phyloP scores from a whole-genome alignment of 139 green algal species.

The Chlamydomonas schloesseri region DNA sequence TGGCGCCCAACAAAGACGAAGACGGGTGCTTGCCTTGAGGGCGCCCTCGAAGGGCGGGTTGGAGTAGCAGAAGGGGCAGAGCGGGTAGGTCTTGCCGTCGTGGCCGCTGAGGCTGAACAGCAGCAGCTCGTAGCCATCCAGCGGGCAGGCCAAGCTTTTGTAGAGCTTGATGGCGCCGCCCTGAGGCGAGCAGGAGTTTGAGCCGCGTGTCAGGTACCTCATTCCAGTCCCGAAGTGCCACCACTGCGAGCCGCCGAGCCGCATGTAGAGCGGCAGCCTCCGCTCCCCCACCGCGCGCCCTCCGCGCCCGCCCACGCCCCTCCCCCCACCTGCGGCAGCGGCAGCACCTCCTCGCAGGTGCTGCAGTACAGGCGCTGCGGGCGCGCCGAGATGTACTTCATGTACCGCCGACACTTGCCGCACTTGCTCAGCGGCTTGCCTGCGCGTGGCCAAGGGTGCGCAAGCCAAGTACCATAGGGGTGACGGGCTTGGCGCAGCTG shows the following conservation, averaged over 20 bases:
- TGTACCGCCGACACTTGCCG: slow-evolving; percentile 89
- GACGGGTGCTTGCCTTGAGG: slow-evolving; percentile 54
- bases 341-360: slow-evolving; percentile 89
- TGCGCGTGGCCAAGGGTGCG: slow-evolving; percentile 23
- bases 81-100: slow-evolving; percentile 86
- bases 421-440: slow-evolving; percentile 86
- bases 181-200: slow-evolving; percentile 18
- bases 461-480: neutral
- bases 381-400: slow-evolving; percentile 84
- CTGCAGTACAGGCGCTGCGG: slow-evolving; percentile 89
- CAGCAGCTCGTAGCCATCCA: slow-evolving; percentile 91
- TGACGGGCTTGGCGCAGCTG: neutral
- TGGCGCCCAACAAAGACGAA: too few relatives aligned
- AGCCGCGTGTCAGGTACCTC: too few relatives aligned
- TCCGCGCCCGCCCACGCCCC: neutral
- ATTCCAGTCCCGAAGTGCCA: too few relatives aligned
- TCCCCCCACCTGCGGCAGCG: slow-evolving; percentile 69
- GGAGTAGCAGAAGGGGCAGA: slow-evolving; percentile 94
- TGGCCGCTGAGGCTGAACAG: slow-evolving; percentile 87
- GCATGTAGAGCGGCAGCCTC: too few relatives aligned
- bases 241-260: too few relatives aligned
- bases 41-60: slow-evolving; percentile 86
- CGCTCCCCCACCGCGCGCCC: too few relatives aligned
- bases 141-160: slow-evolving; percentile 83
- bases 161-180: slow-evolving; percentile 88